Conservation (phyloP, 371 early-diverging fungal genomes). For the Mucor racemosus region DNA sequence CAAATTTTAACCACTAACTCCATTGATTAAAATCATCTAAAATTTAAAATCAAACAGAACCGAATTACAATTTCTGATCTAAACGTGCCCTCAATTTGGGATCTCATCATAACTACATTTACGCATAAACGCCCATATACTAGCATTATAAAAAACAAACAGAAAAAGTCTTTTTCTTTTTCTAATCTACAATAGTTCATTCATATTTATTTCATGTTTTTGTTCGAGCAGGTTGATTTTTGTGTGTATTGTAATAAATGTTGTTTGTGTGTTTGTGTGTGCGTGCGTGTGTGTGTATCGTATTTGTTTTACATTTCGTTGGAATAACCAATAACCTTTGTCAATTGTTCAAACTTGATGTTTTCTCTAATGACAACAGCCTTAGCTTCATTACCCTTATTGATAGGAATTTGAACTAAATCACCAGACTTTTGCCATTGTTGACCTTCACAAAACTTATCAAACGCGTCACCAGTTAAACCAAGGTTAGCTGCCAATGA, state of each 20-base stretch:
- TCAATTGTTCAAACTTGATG: slow-evolving; percentile 84
- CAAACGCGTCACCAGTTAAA: slow-evolving; percentile 70
- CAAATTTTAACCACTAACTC: too few species aligned
- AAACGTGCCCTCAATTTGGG: too few species aligned
- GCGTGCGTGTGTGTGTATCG: not conserved
- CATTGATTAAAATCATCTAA: too few species aligned
- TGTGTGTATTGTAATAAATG: slow-evolving; percentile 4
- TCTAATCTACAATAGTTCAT: slow-evolving; percentile 5
- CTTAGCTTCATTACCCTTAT: slow-evolving; percentile 84
- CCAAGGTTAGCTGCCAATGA: slow-evolving; percentile 68
- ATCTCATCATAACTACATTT: too few species aligned
- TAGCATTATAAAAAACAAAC: not conserved
- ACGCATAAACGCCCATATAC: too few species aligned
- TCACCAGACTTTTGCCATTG: slow-evolving; percentile 71
- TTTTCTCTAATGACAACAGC: slow-evolving; percentile 84
- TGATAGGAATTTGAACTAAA: slow-evolving; percentile 76
- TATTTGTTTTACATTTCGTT: slow-evolving; percentile 57
- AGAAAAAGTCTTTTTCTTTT: not conserved
- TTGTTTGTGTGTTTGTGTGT: not conserved
- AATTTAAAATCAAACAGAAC: too few species aligned
- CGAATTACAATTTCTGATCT: too few species aligned
- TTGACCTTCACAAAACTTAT: slow-evolving; percentile 61
- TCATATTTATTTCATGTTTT: slow-evolving; percentile 1
- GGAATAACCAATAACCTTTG: slow-evolving; percentile 72
- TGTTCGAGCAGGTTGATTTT: not conserved